Percentiles rank a stretch among this genome's conserved stretches.
Evolutionary conservation across 805 yeast species (phyloP).

Genomic region (Myxozyma neglecta): DNA sequence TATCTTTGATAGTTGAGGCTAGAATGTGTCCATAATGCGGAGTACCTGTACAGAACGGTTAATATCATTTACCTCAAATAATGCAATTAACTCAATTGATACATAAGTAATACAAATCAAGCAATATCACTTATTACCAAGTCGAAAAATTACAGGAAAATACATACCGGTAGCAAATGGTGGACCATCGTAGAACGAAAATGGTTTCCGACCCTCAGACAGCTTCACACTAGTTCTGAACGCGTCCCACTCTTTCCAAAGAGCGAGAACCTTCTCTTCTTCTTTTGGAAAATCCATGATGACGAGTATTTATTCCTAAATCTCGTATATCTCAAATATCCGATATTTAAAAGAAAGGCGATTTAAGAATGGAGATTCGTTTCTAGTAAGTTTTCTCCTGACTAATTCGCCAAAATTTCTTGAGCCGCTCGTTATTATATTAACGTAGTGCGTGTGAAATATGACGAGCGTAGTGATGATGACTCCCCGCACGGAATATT

Average conservation of each 20-base stretch:
- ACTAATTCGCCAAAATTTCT: not conserved
- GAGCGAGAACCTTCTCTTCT: slow-evolving; percentile 75
- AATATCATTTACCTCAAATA: not conserved
- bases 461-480: not conserved
- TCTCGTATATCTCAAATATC: not conserved
- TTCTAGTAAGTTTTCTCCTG: not conserved
- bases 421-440: not conserved
- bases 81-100: not conserved
- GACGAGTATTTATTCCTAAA: not conserved
- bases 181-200: slow-evolving; percentile 97
- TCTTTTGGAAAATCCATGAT: slow-evolving; percentile 72
- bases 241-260: slow-evolving; percentile 93
- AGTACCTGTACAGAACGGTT: slow-evolving; percentile 60
- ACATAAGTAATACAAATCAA: not conserved
- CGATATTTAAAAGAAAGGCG: not conserved
- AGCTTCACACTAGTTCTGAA: slow-evolving; percentile 81
- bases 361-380: not conserved
- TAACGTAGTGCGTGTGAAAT: not conserved
- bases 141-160: not conserved
- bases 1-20: slow-evolving; percentile 93
- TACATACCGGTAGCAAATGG: slow-evolving; percentile 80
- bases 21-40: slow-evolving; percentile 98
- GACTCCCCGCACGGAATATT: not conserved
- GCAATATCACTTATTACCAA: not conserved
- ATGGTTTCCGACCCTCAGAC: slow-evolving; percentile 81